These are phyloP conservation scores for Backusella psychrophila DNA, from an alignment of 192 early-diverging fungal species.

Conservation along the genomic window DNA sequence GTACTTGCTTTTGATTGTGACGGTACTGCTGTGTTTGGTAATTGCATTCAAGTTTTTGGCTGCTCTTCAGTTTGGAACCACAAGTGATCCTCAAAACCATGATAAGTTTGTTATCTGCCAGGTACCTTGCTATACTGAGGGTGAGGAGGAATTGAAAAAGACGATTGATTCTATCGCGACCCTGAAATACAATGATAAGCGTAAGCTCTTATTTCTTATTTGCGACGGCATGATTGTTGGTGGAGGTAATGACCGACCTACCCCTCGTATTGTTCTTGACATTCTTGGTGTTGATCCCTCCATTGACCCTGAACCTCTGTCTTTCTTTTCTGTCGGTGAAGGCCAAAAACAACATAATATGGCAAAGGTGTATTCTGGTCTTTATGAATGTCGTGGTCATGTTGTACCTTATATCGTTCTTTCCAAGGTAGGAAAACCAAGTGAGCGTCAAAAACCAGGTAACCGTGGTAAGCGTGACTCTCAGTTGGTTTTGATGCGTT, in stretches of 20 bases:
- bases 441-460: conserved; percentile 78
- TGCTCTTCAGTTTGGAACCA: conserved; percentile 68
- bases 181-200: conserved; percentile 84
- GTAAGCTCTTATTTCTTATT: conserved; percentile 86
- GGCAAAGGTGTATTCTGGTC: conserved; percentile 93
- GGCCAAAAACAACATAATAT: conserved; percentile 91
- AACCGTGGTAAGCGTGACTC: conserved; percentile 99
- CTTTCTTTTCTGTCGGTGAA: conserved; percentile 87
- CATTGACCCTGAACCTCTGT: conserved; percentile 71
- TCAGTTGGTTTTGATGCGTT: conserved; percentile 95
- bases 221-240: conserved; percentile 94
- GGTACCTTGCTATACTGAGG: conserved; percentile 95
- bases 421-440: conserved; percentile 86
- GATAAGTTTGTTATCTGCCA: conserved; percentile 96
- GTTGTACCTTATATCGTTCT: conserved; percentile 92
- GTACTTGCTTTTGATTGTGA: conserved; percentile 80
- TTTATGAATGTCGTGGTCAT: conserved; percentile 87
- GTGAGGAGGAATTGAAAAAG: conserved; percentile 75
- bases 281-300: conserved; percentile 84
- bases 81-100: conserved; percentile 75
- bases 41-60: conserved; percentile 80
- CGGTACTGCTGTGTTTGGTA: conserved; percentile 78
- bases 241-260: conserved; percentile 93
- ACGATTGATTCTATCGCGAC: conserved; percentile 83
- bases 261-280: conserved; percentile 92